phyloP scores from a whole-genome alignment of 805 yeast species.

The Yarrowia sp. region DNA sequence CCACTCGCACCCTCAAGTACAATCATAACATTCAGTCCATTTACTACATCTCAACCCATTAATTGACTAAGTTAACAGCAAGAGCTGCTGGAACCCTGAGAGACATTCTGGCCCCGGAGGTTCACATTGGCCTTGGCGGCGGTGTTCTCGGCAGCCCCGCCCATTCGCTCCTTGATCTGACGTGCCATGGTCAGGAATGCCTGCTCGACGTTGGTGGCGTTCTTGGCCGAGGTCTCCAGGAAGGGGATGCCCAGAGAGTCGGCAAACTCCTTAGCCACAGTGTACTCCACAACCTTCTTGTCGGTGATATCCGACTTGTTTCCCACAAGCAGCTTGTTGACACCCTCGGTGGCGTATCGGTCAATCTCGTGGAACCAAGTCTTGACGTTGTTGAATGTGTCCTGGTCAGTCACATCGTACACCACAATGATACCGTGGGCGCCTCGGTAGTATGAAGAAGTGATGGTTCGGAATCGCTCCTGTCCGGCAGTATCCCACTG shows the following conservation, averaged over 20 bases:
- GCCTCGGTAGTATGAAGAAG: constrained; percentile 96
- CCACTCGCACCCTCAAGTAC: background rate
- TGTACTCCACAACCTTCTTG: constrained; percentile 93
- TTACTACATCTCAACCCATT: constrained; percentile 37
- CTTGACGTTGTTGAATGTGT: constrained; percentile 86
- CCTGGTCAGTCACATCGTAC: constrained; percentile 95
- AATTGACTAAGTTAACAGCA: constrained; percentile 51
- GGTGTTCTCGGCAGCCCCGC: constrained; percentile 60
- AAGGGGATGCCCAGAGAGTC: constrained; percentile 94
- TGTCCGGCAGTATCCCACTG: constrained; percentile 99
- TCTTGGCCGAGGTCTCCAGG: constrained; percentile 94
- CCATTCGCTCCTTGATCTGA: constrained; percentile 95
- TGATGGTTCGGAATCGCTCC: constrained; percentile 96
- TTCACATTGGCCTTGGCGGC: constrained; percentile 54
- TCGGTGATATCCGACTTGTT: constrained; percentile 94
- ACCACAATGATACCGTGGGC: constrained; percentile 98
- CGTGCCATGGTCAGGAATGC: constrained; percentile 99
- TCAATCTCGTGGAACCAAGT: constrained; percentile 99
- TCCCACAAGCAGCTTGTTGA: constrained; percentile 93
- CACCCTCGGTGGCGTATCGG: constrained; percentile 97
- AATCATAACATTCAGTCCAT: constrained; percentile 36
- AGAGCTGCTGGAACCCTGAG: constrained; percentile 51
- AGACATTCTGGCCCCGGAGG: constrained; percentile 52
- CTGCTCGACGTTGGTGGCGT: constrained; percentile 96
- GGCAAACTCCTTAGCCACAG: constrained; percentile 96